phyloP scores from a whole-genome alignment of 2,329 filamentous ascomycete genomes.

The Neopestalotiopsis rosae region DNA sequence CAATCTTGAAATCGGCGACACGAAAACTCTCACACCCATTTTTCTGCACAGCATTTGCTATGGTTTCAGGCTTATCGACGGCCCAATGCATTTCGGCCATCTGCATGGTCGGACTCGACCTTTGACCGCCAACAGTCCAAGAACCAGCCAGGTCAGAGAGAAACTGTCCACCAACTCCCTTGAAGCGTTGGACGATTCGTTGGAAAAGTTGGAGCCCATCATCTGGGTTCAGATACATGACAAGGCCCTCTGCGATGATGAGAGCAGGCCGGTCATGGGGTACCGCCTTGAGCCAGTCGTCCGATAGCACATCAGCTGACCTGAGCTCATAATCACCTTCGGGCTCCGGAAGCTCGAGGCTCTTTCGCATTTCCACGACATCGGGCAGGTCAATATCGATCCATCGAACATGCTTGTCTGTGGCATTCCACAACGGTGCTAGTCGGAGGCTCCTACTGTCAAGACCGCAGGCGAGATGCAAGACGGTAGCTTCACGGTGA shows the following conservation, averaged over 20 bases:
- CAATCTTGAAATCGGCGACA: background rate
- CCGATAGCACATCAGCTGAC: conserved; percentile 24
- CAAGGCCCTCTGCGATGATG: conserved; percentile 33
- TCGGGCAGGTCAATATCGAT: conserved; percentile 34
- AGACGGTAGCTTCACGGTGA: conserved; percentile 15
- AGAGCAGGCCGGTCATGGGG: conserved; percentile 30
- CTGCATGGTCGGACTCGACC: background rate
- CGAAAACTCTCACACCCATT: background rate
- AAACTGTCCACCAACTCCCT: background rate
- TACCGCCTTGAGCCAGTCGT: conserved; percentile 28
- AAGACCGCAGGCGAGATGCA: conserved; percentile 31
- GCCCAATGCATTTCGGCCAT: conserved; percentile 4
- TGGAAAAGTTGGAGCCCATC: background rate
- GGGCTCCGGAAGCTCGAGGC: conserved; percentile 24
- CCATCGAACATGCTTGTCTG: conserved; percentile 26
- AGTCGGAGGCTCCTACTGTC: conserved; percentile 28
- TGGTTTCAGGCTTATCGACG: background rate
- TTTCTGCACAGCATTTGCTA: background rate
- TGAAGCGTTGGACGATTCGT: background rate
- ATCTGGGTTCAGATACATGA: conserved; percentile 27
- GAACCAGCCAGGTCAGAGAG: background rate
- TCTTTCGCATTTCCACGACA: conserved; percentile 29
- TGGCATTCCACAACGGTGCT: conserved; percentile 3
- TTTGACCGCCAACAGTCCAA: background rate
- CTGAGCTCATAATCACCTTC: conserved; percentile 28